Evolutionary conservation across 768 basidiomycete genomes (phyloP), one percentile per base, ranked within the genome.

Genomic region (Phlegmacium glaucopus): DNA sequence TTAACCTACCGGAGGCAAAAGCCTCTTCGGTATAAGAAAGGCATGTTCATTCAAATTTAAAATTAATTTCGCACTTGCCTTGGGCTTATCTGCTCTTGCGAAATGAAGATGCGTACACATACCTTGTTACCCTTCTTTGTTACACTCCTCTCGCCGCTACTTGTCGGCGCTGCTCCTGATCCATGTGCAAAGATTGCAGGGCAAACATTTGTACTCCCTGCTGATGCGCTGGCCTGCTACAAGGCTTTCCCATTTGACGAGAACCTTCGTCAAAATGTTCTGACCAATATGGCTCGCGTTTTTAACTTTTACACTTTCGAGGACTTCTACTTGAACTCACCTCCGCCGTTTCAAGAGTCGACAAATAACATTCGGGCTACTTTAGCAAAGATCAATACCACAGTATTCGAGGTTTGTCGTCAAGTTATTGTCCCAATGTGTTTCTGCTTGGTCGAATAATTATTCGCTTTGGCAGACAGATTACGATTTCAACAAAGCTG

Each of bases 401-500:
- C n/a, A n/a, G n/a, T n/a, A n/a, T n/a, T n/a, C n/a, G n/a, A n/a
- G n/a, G n/a, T n/a, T n/a, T n/a, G n/a, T n/a, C n/a, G n/a, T n/a
- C n/a, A n/a, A n/a, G n/a, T n/a, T n/a, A n/a, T n/a, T n/a, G n/a
- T n/a, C n/a, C n/a, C n/a, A n/a, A n/a, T n/a, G n/a, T n/a, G n/a
- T n/a, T 7, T n/a, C n/a, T 7, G 27, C 8, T 37, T 28, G 55
- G 35, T 29, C 42, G 36, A 50, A 22, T 42, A 12, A 10, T 22
- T 13, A 41, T 39, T 18, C 8, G 13, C 30, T 32, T 13, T 32
- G 13, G 4, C 44, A 85, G 79, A 81, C 81, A 7, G 82, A 85
- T 52, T 85, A 81, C 50, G 82, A 82, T 56, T 83, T 85, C 63
- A 83, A 77, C 55, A 67, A 65, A 39, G 82, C 72, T 34, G 55